Evolutionary conservation across 371 early-diverging fungal species (phyloP), one percentile per base, ranked within the genome.

Genomic region (Nematocida homosporus): DNA sequence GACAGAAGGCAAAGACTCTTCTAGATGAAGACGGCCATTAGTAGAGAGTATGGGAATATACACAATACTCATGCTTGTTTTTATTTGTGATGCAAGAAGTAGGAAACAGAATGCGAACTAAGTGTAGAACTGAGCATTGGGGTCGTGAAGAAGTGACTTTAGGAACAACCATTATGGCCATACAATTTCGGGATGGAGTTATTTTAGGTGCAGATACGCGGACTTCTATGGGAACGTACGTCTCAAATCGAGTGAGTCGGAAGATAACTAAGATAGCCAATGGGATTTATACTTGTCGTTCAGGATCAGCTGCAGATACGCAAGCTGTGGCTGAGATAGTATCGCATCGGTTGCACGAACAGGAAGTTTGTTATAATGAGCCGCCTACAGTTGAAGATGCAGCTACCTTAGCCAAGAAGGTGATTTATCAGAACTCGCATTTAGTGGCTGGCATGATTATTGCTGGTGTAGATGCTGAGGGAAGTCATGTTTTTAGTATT

Each of bases 151-250:
- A 76, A 41, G 82, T 65, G 34, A 69, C 56, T 59, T 79, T 82
- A 53, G 85, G 85, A 56, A 99, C 99, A 54, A 93, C 99, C 69
- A 96, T 96, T 84, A 94, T 99, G 92, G 97, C 97, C 35, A 92
- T 94, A 55, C 87, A 88, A 79, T 96, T 88, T 82, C 86, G 88
- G 40, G 92, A 89, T 78, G 97, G 99, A 37, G 94, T 99, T 41
- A 88, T 99, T 66, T 86, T 99, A 66, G 98, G 94, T 40, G 97
- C 98, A 57, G 99, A 99, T 83, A 93, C 95, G 61, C 89, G 98
- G 66, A 93, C 93, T 29, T 92, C 94, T 32, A 89, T 88, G 27
- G 99, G 99, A 38, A 87, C 93, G 50, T 97, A 93, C 86, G 91
- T 97, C 83, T 91, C 86, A 78, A 83, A 77, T 65, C 40, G 97